Percentiles rank a stretch among this genome's conserved stretches.
Evolutionary conservation across 2,329 filamentous ascomycete genomes (phyloP).

Genomic region (Plectosphaerella cucumerina): DNA sequence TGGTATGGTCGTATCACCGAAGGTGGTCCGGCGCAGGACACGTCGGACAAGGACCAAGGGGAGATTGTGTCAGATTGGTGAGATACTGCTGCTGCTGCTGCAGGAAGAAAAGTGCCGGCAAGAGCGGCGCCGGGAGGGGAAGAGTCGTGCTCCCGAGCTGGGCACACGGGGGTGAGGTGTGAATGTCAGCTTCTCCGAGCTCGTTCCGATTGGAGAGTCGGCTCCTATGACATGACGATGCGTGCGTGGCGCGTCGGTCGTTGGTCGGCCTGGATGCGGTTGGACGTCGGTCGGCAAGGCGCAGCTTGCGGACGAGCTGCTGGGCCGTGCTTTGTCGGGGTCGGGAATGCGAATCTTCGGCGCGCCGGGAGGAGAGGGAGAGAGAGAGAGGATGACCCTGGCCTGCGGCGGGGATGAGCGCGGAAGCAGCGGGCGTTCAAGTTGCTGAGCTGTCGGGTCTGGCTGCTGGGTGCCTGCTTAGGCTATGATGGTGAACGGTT

Average conservation of each 20-base stretch:
- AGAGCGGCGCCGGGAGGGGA: neutral
- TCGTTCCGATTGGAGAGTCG: neutral
- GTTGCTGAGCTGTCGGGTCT: too few relatives aligned
- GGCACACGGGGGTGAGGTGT: neutral
- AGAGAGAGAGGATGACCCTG: too few relatives aligned
- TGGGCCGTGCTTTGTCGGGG: too few relatives aligned
- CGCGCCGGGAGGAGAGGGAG: too few relatives aligned
- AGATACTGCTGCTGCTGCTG: neutral
- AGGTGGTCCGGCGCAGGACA: neutral
- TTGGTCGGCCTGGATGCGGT: neutral
- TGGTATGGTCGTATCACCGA: neutral
- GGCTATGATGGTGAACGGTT: neutral
- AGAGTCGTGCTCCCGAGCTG: too few relatives aligned
- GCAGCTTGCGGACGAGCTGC: too few relatives aligned
- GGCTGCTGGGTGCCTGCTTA: neutral
- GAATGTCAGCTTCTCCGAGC: conserved; percentile 2
- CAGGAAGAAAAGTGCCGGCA: neutral
- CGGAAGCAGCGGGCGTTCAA: too few relatives aligned
- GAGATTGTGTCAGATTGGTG: neutral
- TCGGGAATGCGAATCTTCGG: too few relatives aligned
- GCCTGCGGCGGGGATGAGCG: too few relatives aligned
- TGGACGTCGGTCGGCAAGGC: too few relatives aligned
- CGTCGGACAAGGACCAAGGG: too few relatives aligned
- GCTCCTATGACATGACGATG: neutral
- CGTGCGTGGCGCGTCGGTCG: neutral